phyloP scores from a whole-genome alignment of 345 rosid genomes.

The Rhodamnia rubescens region DNA sequence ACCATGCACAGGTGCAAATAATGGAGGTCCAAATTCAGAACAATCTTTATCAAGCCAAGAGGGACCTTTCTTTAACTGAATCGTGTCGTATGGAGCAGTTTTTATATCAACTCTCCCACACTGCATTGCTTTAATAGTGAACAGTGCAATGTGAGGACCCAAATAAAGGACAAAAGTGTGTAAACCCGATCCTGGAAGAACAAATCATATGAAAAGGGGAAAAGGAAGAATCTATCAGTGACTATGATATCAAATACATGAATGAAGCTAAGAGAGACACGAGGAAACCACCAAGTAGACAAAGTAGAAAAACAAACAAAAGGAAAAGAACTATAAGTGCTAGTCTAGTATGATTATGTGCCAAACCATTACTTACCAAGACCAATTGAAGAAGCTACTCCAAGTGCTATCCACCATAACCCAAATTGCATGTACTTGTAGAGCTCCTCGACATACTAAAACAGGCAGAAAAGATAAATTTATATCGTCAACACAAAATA shows the following conservation, averaged over 20 bases:
- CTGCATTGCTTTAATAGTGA: constrained; percentile 87
- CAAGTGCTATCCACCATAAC: constrained; percentile 95
- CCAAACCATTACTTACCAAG: constrained; percentile 49
- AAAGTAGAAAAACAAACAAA: background rate
- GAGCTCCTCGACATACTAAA: constrained; percentile 76
- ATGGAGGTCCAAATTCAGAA: constrained; percentile 73
- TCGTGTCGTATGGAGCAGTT: constrained; percentile 90
- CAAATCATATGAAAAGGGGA: background rate
- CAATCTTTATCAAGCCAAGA: constrained; percentile 94
- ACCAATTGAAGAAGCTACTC: constrained; percentile 98
- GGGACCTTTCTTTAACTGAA: constrained; percentile 70
- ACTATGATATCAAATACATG: background rate
- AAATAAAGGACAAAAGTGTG: constrained; percentile 94
- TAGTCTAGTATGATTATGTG: background rate
- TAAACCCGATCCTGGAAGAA: constrained; percentile 78
- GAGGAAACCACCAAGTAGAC: background rate
- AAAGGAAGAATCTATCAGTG: background rate
- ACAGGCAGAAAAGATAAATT: background rate
- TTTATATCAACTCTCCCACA: constrained; percentile 94
- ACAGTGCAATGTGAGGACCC: constrained; percentile 95
- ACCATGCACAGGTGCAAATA: constrained; percentile 40
- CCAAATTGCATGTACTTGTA: constrained; percentile 50
- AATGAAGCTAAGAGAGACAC: background rate
- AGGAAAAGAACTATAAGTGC: background rate
- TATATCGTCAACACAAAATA: background rate